These are phyloP conservation scores for Fusarium chlamydosporum DNA, from an alignment of 2,329 filamentous ascomycete genomes.

Conservation along the genomic window DNA sequence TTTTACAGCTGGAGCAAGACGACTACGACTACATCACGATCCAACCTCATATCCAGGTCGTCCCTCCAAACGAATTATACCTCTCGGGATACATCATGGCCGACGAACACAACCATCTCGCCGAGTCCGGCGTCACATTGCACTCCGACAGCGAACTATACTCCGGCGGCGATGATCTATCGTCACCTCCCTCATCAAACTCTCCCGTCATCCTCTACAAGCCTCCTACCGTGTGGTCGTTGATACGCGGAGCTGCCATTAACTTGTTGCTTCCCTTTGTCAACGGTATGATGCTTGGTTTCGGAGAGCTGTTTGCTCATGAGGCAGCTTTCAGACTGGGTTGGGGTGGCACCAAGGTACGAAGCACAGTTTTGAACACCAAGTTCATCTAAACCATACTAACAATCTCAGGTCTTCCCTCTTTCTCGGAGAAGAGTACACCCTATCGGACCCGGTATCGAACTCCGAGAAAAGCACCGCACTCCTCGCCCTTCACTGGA, in stretches of 20 bases:
- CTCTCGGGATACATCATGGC: slow-evolving; percentile 60
- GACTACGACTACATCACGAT: background rate
- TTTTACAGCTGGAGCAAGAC: slow-evolving; percentile 22
- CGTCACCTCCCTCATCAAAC: slow-evolving; percentile 72
- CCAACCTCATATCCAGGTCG: background rate
- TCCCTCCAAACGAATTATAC: too few species aligned
- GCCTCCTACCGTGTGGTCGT: slow-evolving; percentile 87
- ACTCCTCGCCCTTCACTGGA: slow-evolving; percentile 71
- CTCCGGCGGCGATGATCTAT: slow-evolving; percentile 74
- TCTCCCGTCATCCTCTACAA: slow-evolving; percentile 87
- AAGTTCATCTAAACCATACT: slow-evolving; percentile 6
- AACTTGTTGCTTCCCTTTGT: slow-evolving; percentile 96
- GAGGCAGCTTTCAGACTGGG: slow-evolving; percentile 93
- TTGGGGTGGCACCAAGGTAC: slow-evolving; percentile 93
- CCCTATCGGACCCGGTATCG: slow-evolving; percentile 84
- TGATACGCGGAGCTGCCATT: slow-evolving; percentile 91
- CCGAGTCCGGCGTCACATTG: slow-evolving; percentile 82
- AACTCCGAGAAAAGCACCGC: slow-evolving; percentile 76
- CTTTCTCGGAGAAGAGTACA: slow-evolving; percentile 72
- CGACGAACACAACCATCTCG: slow-evolving; percentile 69
- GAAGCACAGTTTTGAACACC: background rate
- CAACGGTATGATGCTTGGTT: slow-evolving; percentile 98
- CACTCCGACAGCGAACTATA: slow-evolving; percentile 89
- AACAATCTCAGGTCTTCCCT: slow-evolving; percentile 67
- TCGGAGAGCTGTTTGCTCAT: slow-evolving; percentile 96